Conservation (phyloP, 2,329 filamentous ascomycete genomes). For the Talaromyces amestolkiae region DNA sequence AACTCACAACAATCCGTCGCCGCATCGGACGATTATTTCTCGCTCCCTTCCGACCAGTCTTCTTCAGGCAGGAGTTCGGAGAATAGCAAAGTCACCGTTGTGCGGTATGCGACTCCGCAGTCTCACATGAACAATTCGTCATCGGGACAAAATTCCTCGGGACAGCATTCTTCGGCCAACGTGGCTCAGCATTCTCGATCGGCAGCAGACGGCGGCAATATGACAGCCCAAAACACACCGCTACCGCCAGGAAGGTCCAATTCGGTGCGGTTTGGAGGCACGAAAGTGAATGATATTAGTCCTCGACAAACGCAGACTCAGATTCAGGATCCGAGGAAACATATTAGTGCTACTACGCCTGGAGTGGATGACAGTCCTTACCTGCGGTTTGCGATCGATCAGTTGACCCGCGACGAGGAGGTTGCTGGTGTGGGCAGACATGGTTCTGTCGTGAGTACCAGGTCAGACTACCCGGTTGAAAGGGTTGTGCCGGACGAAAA, state of each 20-base stretch:
- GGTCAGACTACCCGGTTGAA: conserved; percentile 50
- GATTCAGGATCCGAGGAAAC: conserved; percentile 17
- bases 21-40: conserved; percentile 51
- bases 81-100: conserved; percentile 38
- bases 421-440: conserved; percentile 55
- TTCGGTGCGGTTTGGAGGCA: conserved; percentile 31
- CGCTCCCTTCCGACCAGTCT: conserved; percentile 42
- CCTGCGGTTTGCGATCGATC: conserved; percentile 85
- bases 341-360: conserved; percentile 59
- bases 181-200: conserved; percentile 21
- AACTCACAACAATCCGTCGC: conserved; percentile 48
- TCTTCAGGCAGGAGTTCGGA: conserved; percentile 26
- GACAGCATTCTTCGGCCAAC: conserved; percentile 26
- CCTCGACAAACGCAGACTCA: conserved; percentile 24
- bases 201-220: neutral
- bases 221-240: conserved; percentile 9
- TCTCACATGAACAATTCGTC: conserved; percentile 33
- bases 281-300: conserved; percentile 25
- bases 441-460: conserved; percentile 39
- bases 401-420: conserved; percentile 73
- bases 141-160: conserved; percentile 30
- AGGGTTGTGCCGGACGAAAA: conserved; percentile 50
- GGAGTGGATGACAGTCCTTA: conserved; percentile 82
- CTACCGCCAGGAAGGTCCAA: conserved; percentile 21
- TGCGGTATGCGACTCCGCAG: conserved; percentile 47